phyloP scores from a whole-genome alignment of 2,329 filamentous ascomycete genomes.

The Nothophaeocryptopus gaeumannii region DNA sequence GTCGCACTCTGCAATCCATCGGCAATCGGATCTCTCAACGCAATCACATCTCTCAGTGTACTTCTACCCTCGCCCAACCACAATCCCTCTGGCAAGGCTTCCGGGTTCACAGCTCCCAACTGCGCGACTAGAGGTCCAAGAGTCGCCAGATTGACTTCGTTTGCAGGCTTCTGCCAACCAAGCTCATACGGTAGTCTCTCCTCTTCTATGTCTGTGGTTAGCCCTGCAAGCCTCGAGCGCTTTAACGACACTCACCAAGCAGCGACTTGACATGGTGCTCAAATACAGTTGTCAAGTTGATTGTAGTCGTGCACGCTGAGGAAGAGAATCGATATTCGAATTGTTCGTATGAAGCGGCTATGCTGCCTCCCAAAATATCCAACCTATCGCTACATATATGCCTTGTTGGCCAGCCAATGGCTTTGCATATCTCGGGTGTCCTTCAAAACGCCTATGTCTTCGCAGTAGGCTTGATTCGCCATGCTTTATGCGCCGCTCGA shows the following conservation, averaged over 20 bases:
- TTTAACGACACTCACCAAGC: constrained; percentile 10
- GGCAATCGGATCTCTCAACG: constrained; percentile 2
- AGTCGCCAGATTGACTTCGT: constrained; percentile 18
- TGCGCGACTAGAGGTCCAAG: constrained; percentile 16
- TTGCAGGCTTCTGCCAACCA: constrained; percentile 30
- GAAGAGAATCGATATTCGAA: too few species aligned
- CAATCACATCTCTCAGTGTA: constrained; percentile 3
- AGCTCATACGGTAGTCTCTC: constrained; percentile 36
- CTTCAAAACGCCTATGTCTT: too few species aligned
- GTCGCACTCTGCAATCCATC: constrained; percentile 4
- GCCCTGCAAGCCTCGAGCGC: not conserved
- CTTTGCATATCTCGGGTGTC: too few species aligned
- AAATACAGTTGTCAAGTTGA: constrained; percentile 13
- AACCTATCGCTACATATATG: too few species aligned
- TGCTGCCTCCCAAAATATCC: too few species aligned
- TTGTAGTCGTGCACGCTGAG: too few species aligned
- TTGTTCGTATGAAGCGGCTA: too few species aligned
- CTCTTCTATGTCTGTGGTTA: constrained; percentile 20
- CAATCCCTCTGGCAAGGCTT: constrained; percentile 3
- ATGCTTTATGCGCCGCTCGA: too few species aligned
- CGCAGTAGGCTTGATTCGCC: too few species aligned
- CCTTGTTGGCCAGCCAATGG: too few species aligned
- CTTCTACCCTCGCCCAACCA: constrained; percentile 1
- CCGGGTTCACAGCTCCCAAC: constrained; percentile 1
- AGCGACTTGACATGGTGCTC: constrained; percentile 13